A percentile compares a stretch with the other conserved stretches of the same genome.
Evolutionary conservation across 441 rosid genomes (phyloP).

Genomic region (Macaranga tanarius): DNA sequence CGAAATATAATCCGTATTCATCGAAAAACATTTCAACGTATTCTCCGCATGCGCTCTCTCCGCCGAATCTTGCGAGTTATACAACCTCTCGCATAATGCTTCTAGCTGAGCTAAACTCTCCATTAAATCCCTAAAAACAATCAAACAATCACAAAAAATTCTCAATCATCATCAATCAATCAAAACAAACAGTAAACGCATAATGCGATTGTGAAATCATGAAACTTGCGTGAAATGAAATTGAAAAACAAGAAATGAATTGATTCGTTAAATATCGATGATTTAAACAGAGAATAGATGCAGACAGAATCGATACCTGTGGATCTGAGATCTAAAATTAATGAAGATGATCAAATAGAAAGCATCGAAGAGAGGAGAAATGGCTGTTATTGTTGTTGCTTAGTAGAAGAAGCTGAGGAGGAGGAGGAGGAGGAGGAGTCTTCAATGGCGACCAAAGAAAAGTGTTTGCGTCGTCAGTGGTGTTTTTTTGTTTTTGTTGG

Average conservation of each 20-base stretch:
- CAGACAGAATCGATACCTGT: conserved; percentile 4
- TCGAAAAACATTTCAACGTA: conserved; percentile 87
- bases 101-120: conserved; percentile 97
- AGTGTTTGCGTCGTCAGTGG: not conserved
- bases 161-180: not conserved
- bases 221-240: not conserved
- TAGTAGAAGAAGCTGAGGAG: not conserved
- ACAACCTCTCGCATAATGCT: conserved; percentile 92
- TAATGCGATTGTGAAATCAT: not conserved
- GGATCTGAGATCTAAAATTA: conserved; percentile 32
- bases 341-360: conserved; percentile 11
- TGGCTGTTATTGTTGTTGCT: too few species aligned
- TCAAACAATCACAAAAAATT: not conserved
- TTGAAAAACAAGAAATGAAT: not conserved
- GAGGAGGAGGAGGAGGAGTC: not conserved
- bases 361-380: conserved; percentile 17
- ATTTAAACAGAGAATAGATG: not conserved
- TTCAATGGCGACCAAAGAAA: too few species aligned
- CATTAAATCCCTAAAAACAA: conserved; percentile 32
- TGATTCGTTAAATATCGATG: not conserved
- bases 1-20: conserved; percentile 83
- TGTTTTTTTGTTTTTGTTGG: too few species aligned
- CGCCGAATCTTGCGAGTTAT: conserved; percentile 89
- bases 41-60: conserved; percentile 96
- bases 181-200: not conserved